Evolutionary conservation across 345 rosid genomes (phyloP).

Genomic region (Populus nigra): DNA sequence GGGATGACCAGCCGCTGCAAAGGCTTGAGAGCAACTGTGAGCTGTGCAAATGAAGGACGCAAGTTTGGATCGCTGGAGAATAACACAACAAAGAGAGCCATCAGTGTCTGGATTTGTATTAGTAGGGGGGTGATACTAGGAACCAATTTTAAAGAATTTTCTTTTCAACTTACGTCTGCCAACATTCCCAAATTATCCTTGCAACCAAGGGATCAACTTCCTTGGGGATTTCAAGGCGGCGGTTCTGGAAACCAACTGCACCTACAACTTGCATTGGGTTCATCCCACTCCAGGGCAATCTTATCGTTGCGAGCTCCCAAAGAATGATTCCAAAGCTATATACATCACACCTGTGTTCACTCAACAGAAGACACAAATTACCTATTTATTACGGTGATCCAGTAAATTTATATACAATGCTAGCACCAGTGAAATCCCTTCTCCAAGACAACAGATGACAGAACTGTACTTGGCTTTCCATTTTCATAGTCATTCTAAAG

Average conservation of each 20-base stretch:
- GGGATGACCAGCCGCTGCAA: conserved; percentile 73
- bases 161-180: conserved; percentile 78
- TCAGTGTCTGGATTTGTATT: neutral
- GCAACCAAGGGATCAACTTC: conserved; percentile 90
- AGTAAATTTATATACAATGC: neutral
- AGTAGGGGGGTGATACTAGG: neutral
- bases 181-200: conserved; percentile 81
- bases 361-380: conserved; percentile 3
- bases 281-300: conserved; percentile 97
- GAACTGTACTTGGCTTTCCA: neutral
- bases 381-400: neutral
- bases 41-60: conserved; percentile 85
- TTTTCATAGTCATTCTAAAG: neutral
- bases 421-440: neutral
- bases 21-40: conserved; percentile 69
- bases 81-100: neutral
- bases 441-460: neutral
- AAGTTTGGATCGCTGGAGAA: conserved; percentile 74
- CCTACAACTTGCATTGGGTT: conserved; percentile 99
- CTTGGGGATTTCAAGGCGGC: conserved; percentile 91
- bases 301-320: conserved; percentile 96
- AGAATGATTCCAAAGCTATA: conserved; percentile 96
- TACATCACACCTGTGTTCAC: conserved; percentile 82
- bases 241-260: conserved; percentile 98
- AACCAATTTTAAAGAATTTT: neutral